Conservation (phyloP, 164 flowering plant species). For the Nelumbo lutea region DNA sequence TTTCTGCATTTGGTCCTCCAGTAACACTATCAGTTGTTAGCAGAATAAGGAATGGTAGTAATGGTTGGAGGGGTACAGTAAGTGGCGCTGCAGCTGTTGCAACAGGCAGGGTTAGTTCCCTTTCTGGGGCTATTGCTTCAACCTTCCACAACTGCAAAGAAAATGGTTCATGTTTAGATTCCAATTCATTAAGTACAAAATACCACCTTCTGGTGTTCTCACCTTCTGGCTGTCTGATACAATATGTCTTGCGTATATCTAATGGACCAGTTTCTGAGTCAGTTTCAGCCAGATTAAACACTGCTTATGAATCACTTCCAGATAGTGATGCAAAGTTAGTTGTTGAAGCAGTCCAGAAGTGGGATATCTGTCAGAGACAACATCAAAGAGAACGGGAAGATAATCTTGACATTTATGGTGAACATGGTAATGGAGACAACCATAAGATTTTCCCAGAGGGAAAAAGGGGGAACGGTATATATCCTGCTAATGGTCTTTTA, state of each 20-base stretch:
- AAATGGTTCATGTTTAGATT: conserved; percentile 16
- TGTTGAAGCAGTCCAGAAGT: conserved; percentile 69
- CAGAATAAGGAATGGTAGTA: conserved; percentile 66
- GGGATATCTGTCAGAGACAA: conserved; percentile 70
- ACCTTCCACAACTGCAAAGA: conserved; percentile 54
- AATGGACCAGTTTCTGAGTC: conserved; percentile 27
- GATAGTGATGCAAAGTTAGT: conserved; percentile 48
- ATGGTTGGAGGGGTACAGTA: conserved; percentile 68
- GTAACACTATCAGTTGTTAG: conserved; percentile 60
- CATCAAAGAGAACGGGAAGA: conserved; percentile 52
- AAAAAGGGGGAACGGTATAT: conserved; percentile 17
- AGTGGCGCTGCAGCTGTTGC: conserved; percentile 80
- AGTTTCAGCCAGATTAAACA: conserved; percentile 24
- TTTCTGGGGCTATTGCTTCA: conserved; percentile 65
- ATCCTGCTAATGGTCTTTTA: conserved; percentile 16
- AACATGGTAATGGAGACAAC: conserved; percentile 41
- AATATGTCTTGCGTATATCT: conserved; percentile 45
- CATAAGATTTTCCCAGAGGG: conserved; percentile 42
- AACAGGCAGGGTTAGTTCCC: conserved; percentile 45
- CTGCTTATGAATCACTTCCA: conserved; percentile 29
- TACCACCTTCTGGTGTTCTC: conserved; percentile 65
- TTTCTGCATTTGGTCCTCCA: conserved; percentile 49
- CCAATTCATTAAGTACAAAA: conserved; percentile 29
- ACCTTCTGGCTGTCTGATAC: conserved; percentile 63
- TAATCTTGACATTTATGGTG: conserved; percentile 64